Percentiles rank a stretch among this genome's conserved stretches.
These are phyloP conservation scores for Mytilinidion resinicola DNA, from an alignment of 495 filamentous ascomycete genomes.

Conservation along the genomic window DNA sequence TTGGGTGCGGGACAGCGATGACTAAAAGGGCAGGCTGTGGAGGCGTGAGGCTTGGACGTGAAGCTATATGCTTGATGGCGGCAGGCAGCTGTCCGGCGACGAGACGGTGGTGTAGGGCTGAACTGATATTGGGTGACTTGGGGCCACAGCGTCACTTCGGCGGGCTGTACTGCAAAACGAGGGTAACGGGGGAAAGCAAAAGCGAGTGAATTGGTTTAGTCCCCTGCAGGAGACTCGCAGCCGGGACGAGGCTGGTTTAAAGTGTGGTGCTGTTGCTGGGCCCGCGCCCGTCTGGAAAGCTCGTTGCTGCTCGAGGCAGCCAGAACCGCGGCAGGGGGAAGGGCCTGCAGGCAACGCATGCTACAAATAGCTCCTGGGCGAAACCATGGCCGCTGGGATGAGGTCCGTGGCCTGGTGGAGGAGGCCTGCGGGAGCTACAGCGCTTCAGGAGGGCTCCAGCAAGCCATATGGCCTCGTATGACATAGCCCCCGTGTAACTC, in stretches of 20 bases:
- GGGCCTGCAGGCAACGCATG: background rate
- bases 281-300: no score
- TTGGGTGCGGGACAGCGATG: constrained; percentile 14
- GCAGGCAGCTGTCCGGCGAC: background rate
- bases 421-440: constrained; percentile 23
- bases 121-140: constrained; percentile 11
- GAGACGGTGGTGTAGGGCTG: constrained; percentile 26
- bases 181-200: constrained; percentile 12
- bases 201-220: constrained; percentile 14
- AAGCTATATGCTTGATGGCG: constrained; percentile 25
- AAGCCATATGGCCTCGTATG: constrained; percentile 24
- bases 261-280: background rate
- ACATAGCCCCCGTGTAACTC: constrained; percentile 31
- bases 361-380: constrained; percentile 3
- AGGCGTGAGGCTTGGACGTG: constrained; percentile 11
- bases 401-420: constrained; percentile 5
- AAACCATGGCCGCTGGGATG: background rate
- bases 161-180: constrained; percentile 11
- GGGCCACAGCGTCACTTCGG: constrained; percentile 1
- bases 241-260: constrained; percentile 26
- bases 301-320: no score
- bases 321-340: background rate
- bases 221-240: constrained; percentile 19
- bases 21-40: constrained; percentile 16
- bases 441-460: constrained; percentile 17